Conservation (phyloP, 78 protist genomes). For the Dictyostelium firmibasis region DNA sequence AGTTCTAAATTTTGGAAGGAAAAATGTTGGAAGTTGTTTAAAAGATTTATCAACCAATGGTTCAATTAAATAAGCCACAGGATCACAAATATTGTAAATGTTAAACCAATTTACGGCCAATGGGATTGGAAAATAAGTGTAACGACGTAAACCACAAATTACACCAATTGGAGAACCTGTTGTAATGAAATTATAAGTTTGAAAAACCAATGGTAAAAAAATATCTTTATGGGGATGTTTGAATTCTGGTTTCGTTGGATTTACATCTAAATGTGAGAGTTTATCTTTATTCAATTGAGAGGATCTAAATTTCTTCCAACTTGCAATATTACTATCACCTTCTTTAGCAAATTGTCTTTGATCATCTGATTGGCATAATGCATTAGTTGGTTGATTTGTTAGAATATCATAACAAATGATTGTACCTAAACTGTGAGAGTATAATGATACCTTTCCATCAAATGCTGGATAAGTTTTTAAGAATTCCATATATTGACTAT, state of each 20-base stretch:
- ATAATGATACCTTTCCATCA: conserved; percentile 34
- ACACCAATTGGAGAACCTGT: conserved; percentile 59
- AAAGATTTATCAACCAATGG: conserved; percentile 31
- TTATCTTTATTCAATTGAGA: neutral
- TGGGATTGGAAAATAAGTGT: conserved; percentile 17
- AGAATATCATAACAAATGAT: conserved; percentile 32
- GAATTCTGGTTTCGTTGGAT: neutral
- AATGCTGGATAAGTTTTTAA: conserved; percentile 11
- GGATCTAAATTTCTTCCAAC: conserved; percentile 13
- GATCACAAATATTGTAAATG: conserved; percentile 49
- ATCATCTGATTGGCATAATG: neutral
- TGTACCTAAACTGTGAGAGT: conserved; percentile 35
- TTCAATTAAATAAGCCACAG: conserved; percentile 61
- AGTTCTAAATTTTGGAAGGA: neutral
- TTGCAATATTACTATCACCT: neutral
- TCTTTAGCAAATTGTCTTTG: neutral
- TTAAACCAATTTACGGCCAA: conserved; percentile 36
- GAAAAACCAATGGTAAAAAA: conserved; percentile 1
- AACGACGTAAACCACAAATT: conserved; percentile 19
- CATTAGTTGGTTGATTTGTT: neutral
- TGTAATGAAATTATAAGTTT: conserved; percentile 18
- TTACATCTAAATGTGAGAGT: neutral
- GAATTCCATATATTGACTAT: conserved; percentile 6
- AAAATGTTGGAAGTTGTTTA: neutral
- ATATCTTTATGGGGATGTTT: neutral